Evolutionary conservation across 305 asterid genomes (phyloP).

Genomic region (Rubia balearica): DNA sequence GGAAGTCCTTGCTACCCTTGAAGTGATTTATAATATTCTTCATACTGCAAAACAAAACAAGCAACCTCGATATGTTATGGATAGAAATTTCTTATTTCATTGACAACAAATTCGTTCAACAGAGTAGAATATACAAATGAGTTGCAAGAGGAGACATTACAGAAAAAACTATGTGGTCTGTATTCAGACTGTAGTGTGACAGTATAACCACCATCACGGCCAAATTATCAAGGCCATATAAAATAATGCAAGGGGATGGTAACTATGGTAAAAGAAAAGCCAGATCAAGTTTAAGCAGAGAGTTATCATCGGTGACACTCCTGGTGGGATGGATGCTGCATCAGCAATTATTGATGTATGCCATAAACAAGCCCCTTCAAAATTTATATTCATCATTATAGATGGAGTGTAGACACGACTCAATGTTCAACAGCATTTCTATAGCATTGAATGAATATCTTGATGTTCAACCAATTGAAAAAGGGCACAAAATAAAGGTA

Average conservation of each 20-base stretch:
- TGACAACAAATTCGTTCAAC: background rate
- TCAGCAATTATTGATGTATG: background rate
- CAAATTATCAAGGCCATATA: background rate
- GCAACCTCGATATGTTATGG: background rate
- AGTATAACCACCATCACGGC: background rate
- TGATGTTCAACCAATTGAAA: background rate
- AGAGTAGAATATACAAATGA: background rate
- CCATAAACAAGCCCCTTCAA: background rate
- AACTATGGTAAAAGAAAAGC: background rate
- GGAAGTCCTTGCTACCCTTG: constrained; percentile 75
- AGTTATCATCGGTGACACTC: background rate
- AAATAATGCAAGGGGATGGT: background rate
- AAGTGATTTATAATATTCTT: constrained; percentile 72
- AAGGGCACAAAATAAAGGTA: background rate
- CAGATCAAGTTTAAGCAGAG: background rate
- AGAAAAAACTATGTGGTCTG: background rate
- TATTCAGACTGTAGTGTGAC: no score
- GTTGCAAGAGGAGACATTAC: background rate
- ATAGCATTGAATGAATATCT: background rate
- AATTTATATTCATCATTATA: background rate
- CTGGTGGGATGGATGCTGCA: background rate
- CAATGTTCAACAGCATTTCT: background rate
- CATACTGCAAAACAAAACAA: constrained; percentile 57
- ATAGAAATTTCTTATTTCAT: background rate
- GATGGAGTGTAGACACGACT: background rate